These are phyloP conservation scores for Pelargonium australe DNA, from an alignment of 441 rosid genomes.

Conservation along the genomic window DNA sequence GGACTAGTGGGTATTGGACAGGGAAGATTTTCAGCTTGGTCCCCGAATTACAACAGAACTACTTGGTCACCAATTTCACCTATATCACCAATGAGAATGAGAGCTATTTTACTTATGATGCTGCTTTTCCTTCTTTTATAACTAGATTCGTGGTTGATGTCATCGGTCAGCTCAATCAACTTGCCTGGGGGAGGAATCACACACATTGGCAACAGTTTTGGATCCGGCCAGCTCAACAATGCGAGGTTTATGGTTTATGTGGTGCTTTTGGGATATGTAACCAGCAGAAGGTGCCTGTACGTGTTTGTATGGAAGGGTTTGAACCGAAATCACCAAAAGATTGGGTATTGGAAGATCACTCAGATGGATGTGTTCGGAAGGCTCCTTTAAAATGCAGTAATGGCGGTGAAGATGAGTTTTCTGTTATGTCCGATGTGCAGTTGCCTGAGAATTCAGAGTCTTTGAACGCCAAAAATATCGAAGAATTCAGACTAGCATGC, in stretches of 20 bases:
- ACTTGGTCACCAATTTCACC: conserved; percentile 2
- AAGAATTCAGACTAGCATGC: conserved; percentile 23
- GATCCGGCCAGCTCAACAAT: conserved; percentile 19
- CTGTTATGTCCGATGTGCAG: not conserved
- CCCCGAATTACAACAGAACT: conserved; percentile 13
- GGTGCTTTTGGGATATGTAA: conserved; percentile 24
- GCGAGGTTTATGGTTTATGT: conserved; percentile 22
- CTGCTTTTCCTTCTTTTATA: conserved; percentile 11
- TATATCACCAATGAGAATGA: conserved; percentile 21
- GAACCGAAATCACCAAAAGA: conserved; percentile 12
- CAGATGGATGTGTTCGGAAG: conserved; percentile 19
- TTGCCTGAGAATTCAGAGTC: conserved; percentile 9
- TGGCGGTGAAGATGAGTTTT: conserved; percentile 13
- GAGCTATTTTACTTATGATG: conserved; percentile 9
- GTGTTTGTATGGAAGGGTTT: conserved; percentile 19
- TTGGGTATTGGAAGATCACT: conserved; percentile 12
- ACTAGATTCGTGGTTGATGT: conserved; percentile 20
- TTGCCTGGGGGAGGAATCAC: conserved; percentile 5
- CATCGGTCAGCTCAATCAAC: conserved; percentile 14
- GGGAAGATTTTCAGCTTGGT: conserved; percentile 5
- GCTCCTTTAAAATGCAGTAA: conserved; percentile 7
- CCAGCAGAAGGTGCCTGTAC: conserved; percentile 7
- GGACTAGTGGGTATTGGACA: conserved; percentile 15
- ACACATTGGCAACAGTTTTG: conserved; percentile 14
- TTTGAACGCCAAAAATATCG: not conserved